These are phyloP conservation scores for Pseudocercospora pini-densiflorae DNA, from an alignment of 2,329 filamentous ascomycete genomes.

Conservation along the genomic window DNA sequence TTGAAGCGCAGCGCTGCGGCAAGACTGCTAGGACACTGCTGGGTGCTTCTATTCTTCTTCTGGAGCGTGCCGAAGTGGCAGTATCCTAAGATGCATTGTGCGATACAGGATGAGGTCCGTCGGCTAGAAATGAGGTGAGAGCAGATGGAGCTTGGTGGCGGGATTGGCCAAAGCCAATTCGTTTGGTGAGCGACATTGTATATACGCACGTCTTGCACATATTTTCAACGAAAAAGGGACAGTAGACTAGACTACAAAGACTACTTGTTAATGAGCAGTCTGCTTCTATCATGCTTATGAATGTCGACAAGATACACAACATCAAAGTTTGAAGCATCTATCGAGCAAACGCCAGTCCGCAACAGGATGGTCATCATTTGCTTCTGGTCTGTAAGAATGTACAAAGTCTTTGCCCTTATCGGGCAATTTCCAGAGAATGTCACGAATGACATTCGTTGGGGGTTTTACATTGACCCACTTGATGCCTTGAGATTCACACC, in stretches of 20 bases:
- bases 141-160: not conserved
- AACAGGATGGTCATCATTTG: not conserved
- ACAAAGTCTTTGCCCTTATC: not conserved
- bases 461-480: too few species aligned
- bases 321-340: not conserved
- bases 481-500: too few species aligned
- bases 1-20: not conserved
- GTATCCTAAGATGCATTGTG: not conserved
- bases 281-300: not conserved
- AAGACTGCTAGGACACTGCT: not conserved
- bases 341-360: not conserved
- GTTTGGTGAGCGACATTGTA: too few species aligned
- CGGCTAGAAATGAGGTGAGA: not conserved
- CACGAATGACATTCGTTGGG: too few species aligned
- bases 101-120: not conserved
- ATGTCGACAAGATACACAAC: not conserved
- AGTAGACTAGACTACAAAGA: too few species aligned
- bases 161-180: too few species aligned
- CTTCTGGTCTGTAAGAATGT: not conserved
- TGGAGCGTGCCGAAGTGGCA: conserved; percentile 8
- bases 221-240: too few species aligned
- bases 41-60: conserved; percentile 7
- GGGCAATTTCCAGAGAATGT: not conserved
- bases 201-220: too few species aligned
- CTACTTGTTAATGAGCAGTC: not conserved